Percentiles rank a stretch among this genome's conserved stretches.
Conservation (phyloP, 495 filamentous ascomycete species). For the Recurvomyces mirabilis region DNA sequence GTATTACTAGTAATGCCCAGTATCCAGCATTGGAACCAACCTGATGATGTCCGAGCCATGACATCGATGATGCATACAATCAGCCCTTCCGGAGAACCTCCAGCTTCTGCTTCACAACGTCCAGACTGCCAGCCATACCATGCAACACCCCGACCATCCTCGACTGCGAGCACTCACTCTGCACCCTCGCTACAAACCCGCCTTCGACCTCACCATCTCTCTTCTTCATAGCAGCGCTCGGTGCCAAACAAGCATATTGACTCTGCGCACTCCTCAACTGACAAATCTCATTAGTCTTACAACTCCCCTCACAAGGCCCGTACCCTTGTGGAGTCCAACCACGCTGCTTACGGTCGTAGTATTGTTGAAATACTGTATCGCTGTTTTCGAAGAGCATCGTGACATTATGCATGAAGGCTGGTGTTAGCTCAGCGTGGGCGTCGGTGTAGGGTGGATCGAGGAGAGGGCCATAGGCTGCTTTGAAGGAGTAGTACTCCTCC, state of each 20-base stretch:
- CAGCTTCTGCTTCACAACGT: no score
- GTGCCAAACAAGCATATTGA: constrained; percentile 6
- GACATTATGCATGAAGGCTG: constrained; percentile 50
- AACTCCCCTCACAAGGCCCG: constrained; percentile 28
- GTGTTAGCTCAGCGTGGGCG: constrained; percentile 35
- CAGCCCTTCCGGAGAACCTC: no score
- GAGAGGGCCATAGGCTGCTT: constrained; percentile 39
- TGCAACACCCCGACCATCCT: constrained; percentile 1
- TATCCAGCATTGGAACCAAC: no score
- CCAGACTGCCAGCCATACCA: neutral
- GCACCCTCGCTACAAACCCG: neutral
- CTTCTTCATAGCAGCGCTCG: constrained; percentile 4
- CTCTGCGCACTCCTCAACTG: constrained; percentile 30
- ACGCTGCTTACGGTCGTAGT: constrained; percentile 31
- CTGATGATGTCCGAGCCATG: no score
- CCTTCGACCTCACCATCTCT: neutral
- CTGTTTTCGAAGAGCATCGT: constrained; percentile 35
- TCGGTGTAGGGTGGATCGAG: constrained; percentile 33
- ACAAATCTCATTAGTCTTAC: constrained; percentile 34
- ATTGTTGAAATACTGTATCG: constrained; percentile 31
- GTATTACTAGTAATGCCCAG: no score
- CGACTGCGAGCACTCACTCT: neutral
- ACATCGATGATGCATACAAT: no score
- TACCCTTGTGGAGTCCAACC: constrained; percentile 22
- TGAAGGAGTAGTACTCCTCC: constrained; percentile 44